A percentile compares a stretch with the other conserved stretches of the same genome.
Evolutionary conservation across 768 basidiomycete species (phyloP).

Genomic region (Suillus occidentalis): DNA sequence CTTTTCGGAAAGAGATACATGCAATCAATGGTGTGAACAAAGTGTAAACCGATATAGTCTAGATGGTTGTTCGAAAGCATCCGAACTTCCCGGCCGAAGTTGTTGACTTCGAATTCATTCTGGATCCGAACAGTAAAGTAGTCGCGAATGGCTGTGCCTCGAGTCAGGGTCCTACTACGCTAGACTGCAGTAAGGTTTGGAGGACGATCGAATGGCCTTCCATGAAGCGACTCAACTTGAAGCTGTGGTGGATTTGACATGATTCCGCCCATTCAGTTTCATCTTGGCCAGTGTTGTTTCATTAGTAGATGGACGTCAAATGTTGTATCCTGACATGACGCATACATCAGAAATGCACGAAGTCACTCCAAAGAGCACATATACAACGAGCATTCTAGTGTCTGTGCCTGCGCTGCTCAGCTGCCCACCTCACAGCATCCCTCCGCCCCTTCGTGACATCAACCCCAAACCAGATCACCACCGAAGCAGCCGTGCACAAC

Average conservation of each 20-base stretch:
- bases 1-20: background rate
- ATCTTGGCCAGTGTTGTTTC: background rate
- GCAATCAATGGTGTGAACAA: no score
- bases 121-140: background rate
- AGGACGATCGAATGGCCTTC: background rate
- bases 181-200: no score
- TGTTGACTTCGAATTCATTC: no score
- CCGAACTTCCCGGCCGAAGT: no score
- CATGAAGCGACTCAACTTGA: background rate
- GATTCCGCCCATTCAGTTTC: background rate
- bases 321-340: background rate
- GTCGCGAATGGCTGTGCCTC: background rate
- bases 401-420: constrained; percentile 16
- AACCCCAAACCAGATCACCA: constrained; percentile 78
- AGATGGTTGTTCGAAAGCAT: background rate
- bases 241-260: background rate
- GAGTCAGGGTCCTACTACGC: background rate
- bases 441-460: constrained; percentile 62
- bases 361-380: background rate
- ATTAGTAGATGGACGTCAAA: no score
- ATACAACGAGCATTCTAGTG: background rate
- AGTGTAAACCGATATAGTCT: background rate
- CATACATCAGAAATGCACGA: background rate
- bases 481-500: constrained; percentile 60
- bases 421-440: constrained; percentile 63